phyloP scores from a whole-genome alignment of 2,329 filamentous ascomycete species.

The Penicillium sp. region DNA sequence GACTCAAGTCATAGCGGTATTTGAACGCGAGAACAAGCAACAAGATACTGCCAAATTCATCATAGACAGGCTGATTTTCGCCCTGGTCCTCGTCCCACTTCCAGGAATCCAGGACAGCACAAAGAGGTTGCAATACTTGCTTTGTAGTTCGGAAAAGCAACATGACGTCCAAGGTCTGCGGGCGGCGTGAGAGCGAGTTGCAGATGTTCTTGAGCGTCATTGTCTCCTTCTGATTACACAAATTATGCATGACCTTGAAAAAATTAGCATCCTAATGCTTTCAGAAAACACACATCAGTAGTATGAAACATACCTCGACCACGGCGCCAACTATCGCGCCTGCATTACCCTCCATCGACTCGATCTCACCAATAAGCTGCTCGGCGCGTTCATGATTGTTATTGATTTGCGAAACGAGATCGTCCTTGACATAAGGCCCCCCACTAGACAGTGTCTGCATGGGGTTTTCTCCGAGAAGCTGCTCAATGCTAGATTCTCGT shows the following conservation, averaged over 20 bases:
- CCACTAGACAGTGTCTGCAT: constrained; percentile 67
- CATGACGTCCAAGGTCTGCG: constrained; percentile 51
- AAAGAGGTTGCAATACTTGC: constrained; percentile 51
- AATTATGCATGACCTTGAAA: constrained; percentile 45
- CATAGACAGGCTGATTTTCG: constrained; percentile 57
- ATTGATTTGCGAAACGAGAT: constrained; percentile 67
- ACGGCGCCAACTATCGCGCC: constrained; percentile 74
- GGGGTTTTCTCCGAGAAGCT: constrained; percentile 72
- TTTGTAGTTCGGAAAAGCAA: constrained; percentile 52
- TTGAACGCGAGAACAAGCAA: constrained; percentile 51
- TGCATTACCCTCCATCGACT: constrained; percentile 84
- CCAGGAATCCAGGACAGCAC: constrained; percentile 54
- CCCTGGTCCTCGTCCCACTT: constrained; percentile 56
- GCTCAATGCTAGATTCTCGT: constrained; percentile 65
- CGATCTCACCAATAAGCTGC: constrained; percentile 68
- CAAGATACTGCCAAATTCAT: constrained; percentile 56
- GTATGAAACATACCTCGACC: constrained; percentile 49
- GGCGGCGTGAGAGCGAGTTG: constrained; percentile 48
- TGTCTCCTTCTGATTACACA: constrained; percentile 53
- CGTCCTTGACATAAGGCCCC: constrained; percentile 67
- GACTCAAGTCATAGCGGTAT: constrained; percentile 48
- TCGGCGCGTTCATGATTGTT: constrained; percentile 67
- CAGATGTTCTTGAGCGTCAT: constrained; percentile 56
- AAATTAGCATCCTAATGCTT: constrained; percentile 4
- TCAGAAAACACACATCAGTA: neutral